These are phyloP conservation scores for Kurtzmaniella quercitrusa DNA, from an alignment of 1,139 yeast species.

Conservation along the genomic window DNA sequence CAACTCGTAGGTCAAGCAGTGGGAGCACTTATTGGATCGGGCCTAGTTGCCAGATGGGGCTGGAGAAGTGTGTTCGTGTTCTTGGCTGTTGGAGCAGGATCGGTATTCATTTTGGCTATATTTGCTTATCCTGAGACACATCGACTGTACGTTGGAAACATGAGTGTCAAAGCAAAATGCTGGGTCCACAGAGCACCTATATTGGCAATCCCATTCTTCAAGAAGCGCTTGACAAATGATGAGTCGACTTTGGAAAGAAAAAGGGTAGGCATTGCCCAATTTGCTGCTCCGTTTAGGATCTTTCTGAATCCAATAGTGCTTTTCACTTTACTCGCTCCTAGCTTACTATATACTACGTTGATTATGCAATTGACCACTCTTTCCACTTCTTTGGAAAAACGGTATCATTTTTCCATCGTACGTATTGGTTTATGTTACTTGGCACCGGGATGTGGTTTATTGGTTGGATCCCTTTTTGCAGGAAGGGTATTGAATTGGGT, in stretches of 20 bases:
- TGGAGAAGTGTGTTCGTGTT: conserved; percentile 40
- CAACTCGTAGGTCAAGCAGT: conserved; percentile 37
- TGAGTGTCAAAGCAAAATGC: conserved; percentile 25
- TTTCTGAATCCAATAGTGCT: conserved; percentile 21
- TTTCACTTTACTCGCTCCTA: conserved; percentile 27
- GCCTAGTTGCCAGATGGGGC: conserved; percentile 24
- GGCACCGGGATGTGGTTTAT: conserved; percentile 34
- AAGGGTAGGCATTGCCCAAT: conserved; percentile 18
- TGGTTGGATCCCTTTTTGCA: conserved; percentile 25
- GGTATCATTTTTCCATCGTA: conserved; percentile 28
- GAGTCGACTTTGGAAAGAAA: conserved; percentile 16
- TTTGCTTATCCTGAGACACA: conserved; percentile 34
- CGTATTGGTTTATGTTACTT: conserved; percentile 36
- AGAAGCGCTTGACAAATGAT: conserved; percentile 24
- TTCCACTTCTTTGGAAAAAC: conserved; percentile 25
- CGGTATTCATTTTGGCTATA: conserved; percentile 19
- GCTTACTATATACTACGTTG: conserved; percentile 37
- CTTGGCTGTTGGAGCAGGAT: conserved; percentile 35
- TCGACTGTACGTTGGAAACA: conserved; percentile 36
- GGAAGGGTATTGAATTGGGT: conserved; percentile 28
- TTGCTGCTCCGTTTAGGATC: conserved; percentile 29
- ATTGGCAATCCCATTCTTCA: conserved; percentile 20
- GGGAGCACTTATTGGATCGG: conserved; percentile 40
- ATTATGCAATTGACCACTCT: conserved; percentile 32
- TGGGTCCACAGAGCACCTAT: conserved; percentile 34